Evolutionary conservation across 192 early-diverging fungal species (phyloP).

Genomic region (Phlyctochytrium bullatum): DNA sequence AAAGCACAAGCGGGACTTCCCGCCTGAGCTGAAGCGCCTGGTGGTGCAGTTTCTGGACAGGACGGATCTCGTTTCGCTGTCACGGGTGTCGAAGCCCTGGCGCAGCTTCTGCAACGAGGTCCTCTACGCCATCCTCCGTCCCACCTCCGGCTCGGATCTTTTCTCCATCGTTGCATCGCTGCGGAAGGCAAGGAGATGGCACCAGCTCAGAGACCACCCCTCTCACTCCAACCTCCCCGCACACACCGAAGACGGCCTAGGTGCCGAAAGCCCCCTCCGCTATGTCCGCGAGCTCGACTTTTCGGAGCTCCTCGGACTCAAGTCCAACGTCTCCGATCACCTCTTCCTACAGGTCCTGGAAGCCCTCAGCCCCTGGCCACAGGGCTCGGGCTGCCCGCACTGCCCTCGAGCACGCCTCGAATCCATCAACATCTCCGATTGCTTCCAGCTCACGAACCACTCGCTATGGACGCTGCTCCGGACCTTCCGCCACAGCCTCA

Average conservation of each 20-base stretch:
- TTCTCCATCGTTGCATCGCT: neutral
- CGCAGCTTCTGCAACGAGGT: neutral
- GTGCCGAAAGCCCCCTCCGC: neutral
- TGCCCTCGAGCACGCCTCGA: neutral
- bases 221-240: neutral
- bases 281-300: neutral
- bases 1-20: too few species aligned
- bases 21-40: too few species aligned
- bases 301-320: neutral
- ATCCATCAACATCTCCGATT: neutral
- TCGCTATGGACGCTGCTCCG: neutral
- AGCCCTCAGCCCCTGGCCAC: neutral
- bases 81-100: neutral
- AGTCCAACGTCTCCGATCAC: neutral
- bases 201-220: neutral
- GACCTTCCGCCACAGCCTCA: neutral
- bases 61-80: neutral
- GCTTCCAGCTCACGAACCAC: neutral
- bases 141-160: neutral
- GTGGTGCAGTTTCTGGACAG: too few species aligned
- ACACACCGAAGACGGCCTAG: neutral
- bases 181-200: neutral
- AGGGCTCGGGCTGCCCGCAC: neutral
- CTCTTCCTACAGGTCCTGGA: neutral
- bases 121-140: neutral